phyloP scores from a whole-genome alignment of 2,329 filamentous ascomycete species.

The Epichloe bromicola region DNA sequence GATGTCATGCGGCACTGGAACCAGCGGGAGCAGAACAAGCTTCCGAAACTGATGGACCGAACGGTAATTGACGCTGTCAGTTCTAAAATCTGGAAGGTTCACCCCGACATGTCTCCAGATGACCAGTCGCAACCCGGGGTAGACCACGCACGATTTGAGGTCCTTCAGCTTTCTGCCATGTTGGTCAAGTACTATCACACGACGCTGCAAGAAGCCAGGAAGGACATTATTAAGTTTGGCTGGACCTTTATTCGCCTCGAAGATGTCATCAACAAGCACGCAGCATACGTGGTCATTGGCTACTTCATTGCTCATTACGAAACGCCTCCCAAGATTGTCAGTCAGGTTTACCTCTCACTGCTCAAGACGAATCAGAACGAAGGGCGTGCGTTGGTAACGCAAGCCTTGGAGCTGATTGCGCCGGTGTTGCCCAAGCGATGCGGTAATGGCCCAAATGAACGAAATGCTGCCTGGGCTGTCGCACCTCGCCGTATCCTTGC shows the following conservation, averaged over 20 bases:
- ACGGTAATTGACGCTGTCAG: slow-evolving; percentile 81
- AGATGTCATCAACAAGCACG: slow-evolving; percentile 98
- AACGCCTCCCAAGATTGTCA: slow-evolving; percentile 88
- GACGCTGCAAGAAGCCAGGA: slow-evolving; percentile 79
- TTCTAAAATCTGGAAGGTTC: slow-evolving; percentile 85
- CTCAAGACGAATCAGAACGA: slow-evolving; percentile 92
- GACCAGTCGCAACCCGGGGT: slow-evolving; percentile 76
- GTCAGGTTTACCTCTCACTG: slow-evolving; percentile 86
- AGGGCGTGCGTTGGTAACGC: slow-evolving; percentile 79
- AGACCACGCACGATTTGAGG: slow-evolving; percentile 91
- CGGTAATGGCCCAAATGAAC: slow-evolving; percentile 53
- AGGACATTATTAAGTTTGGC: slow-evolving; percentile 97
- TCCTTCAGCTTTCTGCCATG: slow-evolving; percentile 87
- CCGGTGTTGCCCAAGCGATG: slow-evolving; percentile 83
- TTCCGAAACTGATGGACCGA: slow-evolving; percentile 69
- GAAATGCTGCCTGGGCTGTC: slow-evolving; percentile 75
- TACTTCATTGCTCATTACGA: slow-evolving; percentile 98
- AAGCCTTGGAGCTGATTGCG: slow-evolving; percentile 89
- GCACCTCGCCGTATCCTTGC: slow-evolving; percentile 82
- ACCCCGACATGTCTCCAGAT: slow-evolving; percentile 68
- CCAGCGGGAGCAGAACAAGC: slow-evolving; percentile 38
- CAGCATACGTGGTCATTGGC: slow-evolving; percentile 89
- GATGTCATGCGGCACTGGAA: slow-evolving; percentile 81
- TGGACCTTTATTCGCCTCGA: slow-evolving; percentile 99
- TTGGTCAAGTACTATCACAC: slow-evolving; percentile 89